Conservation (phyloP, 1,139 yeast species). For the Diutina sp. region DNA sequence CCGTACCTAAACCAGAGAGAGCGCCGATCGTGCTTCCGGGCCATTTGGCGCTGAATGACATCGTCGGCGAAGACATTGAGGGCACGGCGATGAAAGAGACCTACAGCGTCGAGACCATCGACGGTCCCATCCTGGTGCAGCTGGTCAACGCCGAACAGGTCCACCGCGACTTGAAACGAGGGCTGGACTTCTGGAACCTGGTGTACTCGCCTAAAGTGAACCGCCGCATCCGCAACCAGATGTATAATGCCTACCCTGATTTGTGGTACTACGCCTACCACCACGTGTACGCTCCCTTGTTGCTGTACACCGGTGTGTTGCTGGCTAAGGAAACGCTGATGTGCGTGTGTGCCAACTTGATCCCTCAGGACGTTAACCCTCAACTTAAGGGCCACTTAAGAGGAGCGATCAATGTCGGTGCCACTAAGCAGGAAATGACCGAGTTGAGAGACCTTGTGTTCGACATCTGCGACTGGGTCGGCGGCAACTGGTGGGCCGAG, state of each 20-base stretch:
- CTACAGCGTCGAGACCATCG: constrained; percentile 17
- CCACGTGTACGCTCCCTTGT: constrained; percentile 66
- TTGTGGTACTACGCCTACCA: constrained; percentile 62
- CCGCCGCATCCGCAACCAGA: constrained; percentile 50
- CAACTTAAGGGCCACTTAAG: constrained; percentile 81
- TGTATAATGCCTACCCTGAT: constrained; percentile 73
- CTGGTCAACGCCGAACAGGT: constrained; percentile 19
- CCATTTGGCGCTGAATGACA: constrained; percentile 22
- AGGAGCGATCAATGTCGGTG: constrained; percentile 78
- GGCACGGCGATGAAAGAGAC: constrained; percentile 22
- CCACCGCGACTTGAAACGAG: constrained; percentile 28
- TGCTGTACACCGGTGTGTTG: constrained; percentile 55
- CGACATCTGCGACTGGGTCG: constrained; percentile 64
- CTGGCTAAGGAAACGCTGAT: constrained; percentile 62
- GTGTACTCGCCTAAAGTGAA: constrained; percentile 61
- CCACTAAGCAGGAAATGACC: constrained; percentile 48
- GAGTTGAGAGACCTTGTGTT: constrained; percentile 52
- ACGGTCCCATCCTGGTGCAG: constrained; percentile 25
- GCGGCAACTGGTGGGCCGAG: constrained; percentile 31
- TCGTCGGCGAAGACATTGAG: constrained; percentile 27
- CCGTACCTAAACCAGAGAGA: constrained; percentile 18
- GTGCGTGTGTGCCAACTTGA: constrained; percentile 65
- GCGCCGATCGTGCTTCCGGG: constrained; percentile 21
- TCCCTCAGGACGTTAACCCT: constrained; percentile 93
- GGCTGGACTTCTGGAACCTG: constrained; percentile 58